These are phyloP conservation scores for Sarocladium kiliense DNA, from an alignment of 2,329 filamentous ascomycete genomes.

Conservation along the genomic window DNA sequence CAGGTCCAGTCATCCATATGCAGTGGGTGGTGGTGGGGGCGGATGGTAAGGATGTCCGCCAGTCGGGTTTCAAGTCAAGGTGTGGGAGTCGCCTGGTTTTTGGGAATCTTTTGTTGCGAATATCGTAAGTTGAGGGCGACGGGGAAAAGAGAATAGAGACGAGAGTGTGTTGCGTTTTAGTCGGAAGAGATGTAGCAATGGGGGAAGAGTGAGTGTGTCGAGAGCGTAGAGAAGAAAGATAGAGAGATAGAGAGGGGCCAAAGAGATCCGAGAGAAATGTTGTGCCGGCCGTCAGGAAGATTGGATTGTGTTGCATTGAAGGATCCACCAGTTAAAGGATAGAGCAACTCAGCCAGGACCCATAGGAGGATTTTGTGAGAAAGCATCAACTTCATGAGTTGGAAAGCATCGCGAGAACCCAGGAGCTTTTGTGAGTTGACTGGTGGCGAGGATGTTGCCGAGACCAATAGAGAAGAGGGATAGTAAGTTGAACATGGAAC, in stretches of 20 bases:
- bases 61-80: slow-evolving; percentile 10
- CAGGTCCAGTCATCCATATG: slow-evolving; percentile 10
- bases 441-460: not conserved
- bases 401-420: not conserved
- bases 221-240: slow-evolving; percentile 9
- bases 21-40: slow-evolving; percentile 7
- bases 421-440: not conserved
- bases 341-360: not conserved
- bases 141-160: not conserved
- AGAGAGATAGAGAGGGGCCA: not conserved
- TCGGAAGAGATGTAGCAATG: slow-evolving; percentile 3
- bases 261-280: not conserved
- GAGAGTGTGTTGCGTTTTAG: not conserved
- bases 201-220: slow-evolving; percentile 14
- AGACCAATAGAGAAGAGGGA: not conserved
- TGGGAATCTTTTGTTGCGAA: slow-evolving; percentile 18
- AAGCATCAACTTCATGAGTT: not conserved
- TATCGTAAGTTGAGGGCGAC: slow-evolving; percentile 1
- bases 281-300: not conserved
- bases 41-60: slow-evolving; percentile 9
- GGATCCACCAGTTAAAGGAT: not conserved
- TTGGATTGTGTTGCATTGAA: not conserved
- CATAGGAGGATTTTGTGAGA: not conserved
- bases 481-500: slow-evolving; percentile 1
- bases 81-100: slow-evolving; percentile 14